Conservation (phyloP, 2,329 filamentous ascomycete species). For the Aotearoamyces nothofagi region DNA sequence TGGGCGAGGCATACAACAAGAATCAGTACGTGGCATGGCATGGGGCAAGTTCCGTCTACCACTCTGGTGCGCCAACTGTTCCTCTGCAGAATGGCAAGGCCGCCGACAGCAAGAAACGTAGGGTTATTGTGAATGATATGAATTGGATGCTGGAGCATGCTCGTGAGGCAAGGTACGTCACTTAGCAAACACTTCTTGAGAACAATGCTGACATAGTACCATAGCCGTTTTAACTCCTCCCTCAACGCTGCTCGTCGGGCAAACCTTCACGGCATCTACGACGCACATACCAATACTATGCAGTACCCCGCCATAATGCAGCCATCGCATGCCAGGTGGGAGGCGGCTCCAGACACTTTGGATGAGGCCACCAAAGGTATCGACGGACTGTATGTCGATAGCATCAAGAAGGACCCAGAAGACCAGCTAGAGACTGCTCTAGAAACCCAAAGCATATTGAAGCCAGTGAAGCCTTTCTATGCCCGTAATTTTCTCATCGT, state of each 20-base stretch:
- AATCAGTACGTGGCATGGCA: conserved; percentile 99
- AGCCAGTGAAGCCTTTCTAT: conserved; percentile 37
- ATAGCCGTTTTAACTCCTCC: conserved; percentile 68
- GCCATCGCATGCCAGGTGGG: conserved; percentile 72
- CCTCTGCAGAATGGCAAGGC: conserved; percentile 61
- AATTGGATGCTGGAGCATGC: conserved; percentile 98
- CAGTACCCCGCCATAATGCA: conserved; percentile 82
- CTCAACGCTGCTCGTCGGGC: conserved; percentile 48
- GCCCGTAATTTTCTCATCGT: conserved; percentile 47
- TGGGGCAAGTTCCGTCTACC: conserved; percentile 89
- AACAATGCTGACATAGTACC: too few species aligned
- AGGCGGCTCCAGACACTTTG: conserved; percentile 21
- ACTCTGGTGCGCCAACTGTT: conserved; percentile 64
- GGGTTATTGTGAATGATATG: conserved; percentile 75
- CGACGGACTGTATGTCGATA: conserved; percentile 7
- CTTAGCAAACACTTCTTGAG: not conserved
- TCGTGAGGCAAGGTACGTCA: conserved; percentile 65
- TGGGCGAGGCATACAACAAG: conserved; percentile 88
- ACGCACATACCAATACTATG: conserved; percentile 85
- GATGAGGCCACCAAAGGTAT: conserved; percentile 8
- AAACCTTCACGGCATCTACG: conserved; percentile 69
- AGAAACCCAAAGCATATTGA: conserved; percentile 26
- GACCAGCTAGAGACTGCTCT: conserved; percentile 6
- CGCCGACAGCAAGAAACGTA: conserved; percentile 64
- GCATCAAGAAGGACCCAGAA: conserved; percentile 4